phyloP scores from a whole-genome alignment of 2,329 filamentous ascomycete genomes.

The Bipolaris victoriae region DNA sequence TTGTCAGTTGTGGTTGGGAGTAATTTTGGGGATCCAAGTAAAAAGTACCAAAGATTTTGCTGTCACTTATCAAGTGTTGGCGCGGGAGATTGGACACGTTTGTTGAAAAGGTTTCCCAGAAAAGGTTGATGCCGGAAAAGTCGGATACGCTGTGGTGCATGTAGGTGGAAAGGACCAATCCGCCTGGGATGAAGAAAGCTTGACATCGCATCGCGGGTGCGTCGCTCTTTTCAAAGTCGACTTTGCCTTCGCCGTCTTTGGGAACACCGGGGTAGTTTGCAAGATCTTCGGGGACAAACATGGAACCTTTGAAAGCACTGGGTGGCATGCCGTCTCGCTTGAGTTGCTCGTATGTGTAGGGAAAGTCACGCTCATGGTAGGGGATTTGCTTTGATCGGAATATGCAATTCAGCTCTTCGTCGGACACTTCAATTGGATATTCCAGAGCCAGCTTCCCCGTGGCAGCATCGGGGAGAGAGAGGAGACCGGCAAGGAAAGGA shows the following conservation, averaged over 20 bases:
- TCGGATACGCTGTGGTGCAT: slow-evolving; percentile 43
- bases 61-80: slow-evolving; percentile 18
- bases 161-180: slow-evolving; percentile 45
- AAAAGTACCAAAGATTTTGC: slow-evolving; percentile 20
- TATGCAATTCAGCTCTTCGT: slow-evolving; percentile 22
- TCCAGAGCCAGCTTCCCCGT: slow-evolving; percentile 35
- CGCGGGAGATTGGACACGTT: slow-evolving; percentile 32
- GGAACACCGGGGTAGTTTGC: slow-evolving; percentile 35
- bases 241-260: slow-evolving; percentile 36
- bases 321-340: slow-evolving; percentile 42
- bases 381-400: slow-evolving; percentile 32
- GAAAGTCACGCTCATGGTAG: slow-evolving; percentile 24
- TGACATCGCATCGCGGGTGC: slow-evolving; percentile 41
- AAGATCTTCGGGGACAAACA: slow-evolving; percentile 42
- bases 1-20: slow-evolving; percentile 18
- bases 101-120: slow-evolving; percentile 35
- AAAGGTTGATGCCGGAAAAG: slow-evolving; percentile 37
- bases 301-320: slow-evolving; percentile 35
- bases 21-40: background rate
- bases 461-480: slow-evolving; percentile 31
- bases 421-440: slow-evolving; percentile 33
- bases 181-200: slow-evolving; percentile 45
- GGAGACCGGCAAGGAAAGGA: slow-evolving; percentile 41
- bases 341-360: slow-evolving; percentile 38
- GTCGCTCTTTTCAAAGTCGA: slow-evolving; percentile 31